phyloP scores from a whole-genome alignment of 2,329 filamentous ascomycete genomes.

The Pyrenophora graminea region DNA sequence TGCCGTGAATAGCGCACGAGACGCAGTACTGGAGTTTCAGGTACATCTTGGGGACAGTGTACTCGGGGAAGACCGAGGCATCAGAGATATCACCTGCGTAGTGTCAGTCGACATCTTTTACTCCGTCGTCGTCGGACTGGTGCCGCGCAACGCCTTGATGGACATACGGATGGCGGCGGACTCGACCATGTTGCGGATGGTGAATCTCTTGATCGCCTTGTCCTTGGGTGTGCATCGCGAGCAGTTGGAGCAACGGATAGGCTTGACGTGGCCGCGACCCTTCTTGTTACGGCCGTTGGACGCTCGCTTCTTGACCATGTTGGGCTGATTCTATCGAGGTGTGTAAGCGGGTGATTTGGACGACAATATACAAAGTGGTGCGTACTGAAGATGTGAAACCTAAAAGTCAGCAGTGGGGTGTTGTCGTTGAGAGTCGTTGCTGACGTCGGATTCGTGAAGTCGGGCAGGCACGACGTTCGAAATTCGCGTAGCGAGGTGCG shows the following conservation, averaged over 20 bases:
- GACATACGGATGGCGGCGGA: constrained; percentile 98
- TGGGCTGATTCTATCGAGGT: constrained; percentile 55
- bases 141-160: constrained; percentile 10
- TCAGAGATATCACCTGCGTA: constrained; percentile 97
- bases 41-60: constrained; percentile 99
- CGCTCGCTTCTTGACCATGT: constrained; percentile 77
- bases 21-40: constrained; percentile 99
- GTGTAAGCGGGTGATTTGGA: constrained; percentile 24
- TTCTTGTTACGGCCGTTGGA: constrained; percentile 98
- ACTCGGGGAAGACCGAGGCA: constrained; percentile 98
- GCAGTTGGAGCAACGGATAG: constrained; percentile 91
- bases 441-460: constrained; percentile 20
- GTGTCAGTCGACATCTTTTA: constrained; percentile 27
- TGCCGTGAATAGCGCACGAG: constrained; percentile 99
- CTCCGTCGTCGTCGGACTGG: constrained; percentile 1
- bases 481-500: constrained; percentile 30
- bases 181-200: constrained; percentile 99
- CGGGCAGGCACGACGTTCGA: constrained; percentile 24
- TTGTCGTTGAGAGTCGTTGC: constrained; percentile 37
- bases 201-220: constrained; percentile 99
- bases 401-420: constrained; percentile 43
- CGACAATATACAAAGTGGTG: constrained; percentile 10
- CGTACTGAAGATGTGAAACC: constrained; percentile 45
- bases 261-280: constrained; percentile 99
- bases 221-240: constrained; percentile 90